Evolutionary conservation across 2,329 filamentous ascomycete genomes (phyloP).

Genomic region (Colletotrichum lupini): DNA sequence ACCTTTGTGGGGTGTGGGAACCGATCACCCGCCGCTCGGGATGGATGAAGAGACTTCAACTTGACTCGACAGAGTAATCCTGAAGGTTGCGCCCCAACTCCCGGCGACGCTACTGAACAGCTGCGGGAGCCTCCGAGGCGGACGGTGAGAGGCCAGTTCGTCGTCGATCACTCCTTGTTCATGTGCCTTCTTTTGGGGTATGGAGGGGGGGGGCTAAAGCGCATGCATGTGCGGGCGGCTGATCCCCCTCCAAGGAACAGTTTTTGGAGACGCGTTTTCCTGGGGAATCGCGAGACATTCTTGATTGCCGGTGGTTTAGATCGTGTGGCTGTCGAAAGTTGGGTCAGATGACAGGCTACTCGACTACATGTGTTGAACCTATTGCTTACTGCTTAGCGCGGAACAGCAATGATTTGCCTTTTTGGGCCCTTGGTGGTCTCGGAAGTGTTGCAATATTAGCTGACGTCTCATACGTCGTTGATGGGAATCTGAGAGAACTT

Average conservation of each 20-base stretch:
- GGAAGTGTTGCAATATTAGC: neutral
- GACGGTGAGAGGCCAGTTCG: neutral
- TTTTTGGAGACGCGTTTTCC: neutral
- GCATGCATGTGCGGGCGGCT: slow-evolving; percentile 7
- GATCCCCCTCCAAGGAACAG: neutral
- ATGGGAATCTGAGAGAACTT: neutral
- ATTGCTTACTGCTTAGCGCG: neutral
- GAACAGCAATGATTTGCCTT: neutral
- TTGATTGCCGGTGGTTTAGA: neutral
- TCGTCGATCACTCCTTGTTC: slow-evolving; percentile 1
- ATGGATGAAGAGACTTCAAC: neutral
- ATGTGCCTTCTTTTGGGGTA: slow-evolving; percentile 1
- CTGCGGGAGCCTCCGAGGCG: neutral
- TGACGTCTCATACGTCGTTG: neutral
- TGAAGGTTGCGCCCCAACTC: slow-evolving; percentile 14
- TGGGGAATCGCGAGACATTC: slow-evolving; percentile 2
- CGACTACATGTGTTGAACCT: neutral
- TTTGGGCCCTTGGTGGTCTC: neutral
- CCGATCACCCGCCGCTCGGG: slow-evolving; percentile 16
- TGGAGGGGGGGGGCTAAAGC: neutral
- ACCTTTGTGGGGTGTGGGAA: neutral
- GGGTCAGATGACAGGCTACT: slow-evolving; percentile 10
- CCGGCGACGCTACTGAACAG: neutral
- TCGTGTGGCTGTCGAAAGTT: neutral
- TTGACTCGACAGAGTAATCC: neutral